Evolutionary conservation across 345 rosid species (phyloP), one percentile per base, ranked within the genome.

Genomic region (Syzygium grande): DNA sequence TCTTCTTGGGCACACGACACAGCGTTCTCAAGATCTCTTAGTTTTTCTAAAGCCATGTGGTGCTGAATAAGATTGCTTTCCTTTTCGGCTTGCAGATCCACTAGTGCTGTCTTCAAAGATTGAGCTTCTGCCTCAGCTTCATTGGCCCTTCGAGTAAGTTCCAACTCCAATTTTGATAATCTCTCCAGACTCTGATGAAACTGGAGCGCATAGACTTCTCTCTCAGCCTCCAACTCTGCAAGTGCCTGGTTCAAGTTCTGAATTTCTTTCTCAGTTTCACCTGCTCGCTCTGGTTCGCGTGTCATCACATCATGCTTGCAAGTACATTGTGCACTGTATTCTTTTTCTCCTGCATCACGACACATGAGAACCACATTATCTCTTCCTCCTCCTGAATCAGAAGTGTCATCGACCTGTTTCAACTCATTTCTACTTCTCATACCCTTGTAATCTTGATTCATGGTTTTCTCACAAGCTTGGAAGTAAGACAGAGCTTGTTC

Each of bases 151-250:
- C 27, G 83, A 73, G 83, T 73, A 73, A 73, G 83, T 97, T 87
- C 91, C 86, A 95, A 89, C 84, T 43, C 65, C 11, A 96, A 89
- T 89, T 94, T 94, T 86, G 83, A 73, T 73, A 73, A 38, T 73
- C 83, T 73, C 27, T 94, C 95, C 92, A 96, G 92, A 89, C 95
- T 92, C 87, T 92, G 93, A 61, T 91, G 96, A 92, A 94, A 98
- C 93, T 95, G 94, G 59, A 91, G 90, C 85, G 93, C 84, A 88
- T 85, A 94, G 86, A 94, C 96, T 90, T 96, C 95, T 90, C 95
- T 98, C 90, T 96, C 98, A 88, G 94, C 95, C 92, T 98, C 98
- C 87, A 98, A 91, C 91, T 92, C 96, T 78, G 95, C 89, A 85
- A 96, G 95, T 84, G 95, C 94, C 80, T 94, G 94, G 92, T 94